Percentiles rank a stretch among this genome's conserved stretches.
phyloP scores from a whole-genome alignment of 1,139 yeast species.

The Hansenula sp. region DNA sequence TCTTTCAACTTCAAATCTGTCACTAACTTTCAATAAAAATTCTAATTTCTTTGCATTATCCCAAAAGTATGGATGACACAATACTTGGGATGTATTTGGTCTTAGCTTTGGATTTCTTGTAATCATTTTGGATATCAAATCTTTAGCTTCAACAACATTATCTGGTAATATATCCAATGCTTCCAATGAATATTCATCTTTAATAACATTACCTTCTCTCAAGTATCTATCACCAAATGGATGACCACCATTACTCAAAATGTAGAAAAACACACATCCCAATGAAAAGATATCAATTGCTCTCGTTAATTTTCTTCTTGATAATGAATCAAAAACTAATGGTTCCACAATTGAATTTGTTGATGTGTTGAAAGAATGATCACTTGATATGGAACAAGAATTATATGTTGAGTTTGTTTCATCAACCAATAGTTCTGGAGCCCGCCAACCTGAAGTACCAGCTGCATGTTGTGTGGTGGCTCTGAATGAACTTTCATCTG shows the following conservation, averaged over 20 bases:
- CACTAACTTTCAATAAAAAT: conserved; percentile 81
- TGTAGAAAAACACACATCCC: conserved; percentile 91
- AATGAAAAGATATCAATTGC: conserved; percentile 92
- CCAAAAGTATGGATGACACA: conserved; percentile 93
- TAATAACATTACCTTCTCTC: conserved; percentile 85
- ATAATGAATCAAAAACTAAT: conserved; percentile 31
- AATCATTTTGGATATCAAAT: conserved; percentile 73
- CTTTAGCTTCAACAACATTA: conserved; percentile 57
- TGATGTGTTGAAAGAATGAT: conserved; percentile 17
- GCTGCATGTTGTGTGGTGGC: conserved; percentile 93
- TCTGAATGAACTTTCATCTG: conserved; percentile 88
- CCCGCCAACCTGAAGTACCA: conserved; percentile 98
- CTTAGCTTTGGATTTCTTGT: conserved; percentile 60
- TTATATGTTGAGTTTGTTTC: conserved; percentile 18
- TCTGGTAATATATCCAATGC: conserved; percentile 36
- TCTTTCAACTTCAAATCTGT: conserved; percentile 81
- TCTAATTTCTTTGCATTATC: conserved; percentile 66
- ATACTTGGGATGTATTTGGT: conserved; percentile 63
- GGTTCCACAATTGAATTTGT: conserved; percentile 25
- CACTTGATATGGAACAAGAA: conserved; percentile 14
- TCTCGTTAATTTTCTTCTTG: conserved; percentile 68
- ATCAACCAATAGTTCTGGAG: conserved; percentile 76
- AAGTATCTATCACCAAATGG: conserved; percentile 90
- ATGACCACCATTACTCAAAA: conserved; percentile 80
- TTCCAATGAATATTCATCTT: conserved; percentile 57